Conservation (phyloP, 768 basidiomycete species). For the Leccinum rimulosum region DNA sequence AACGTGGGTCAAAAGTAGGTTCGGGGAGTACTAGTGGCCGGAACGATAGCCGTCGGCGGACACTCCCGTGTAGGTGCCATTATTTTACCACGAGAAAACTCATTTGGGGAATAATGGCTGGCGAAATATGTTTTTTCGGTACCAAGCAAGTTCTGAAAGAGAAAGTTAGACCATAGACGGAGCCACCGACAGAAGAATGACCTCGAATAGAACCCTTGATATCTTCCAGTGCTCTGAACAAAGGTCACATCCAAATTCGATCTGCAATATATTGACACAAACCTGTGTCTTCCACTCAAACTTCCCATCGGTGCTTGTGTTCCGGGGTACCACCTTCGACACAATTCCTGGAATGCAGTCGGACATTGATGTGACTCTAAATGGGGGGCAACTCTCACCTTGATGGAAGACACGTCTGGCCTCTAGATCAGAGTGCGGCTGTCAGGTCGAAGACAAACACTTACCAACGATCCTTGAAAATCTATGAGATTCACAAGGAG, state of each 20-base stretch:
- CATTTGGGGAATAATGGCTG: constrained; percentile 21
- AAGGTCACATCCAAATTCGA: not conserved
- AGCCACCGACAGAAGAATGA: constrained; percentile 20
- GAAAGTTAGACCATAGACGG: constrained; percentile 1
- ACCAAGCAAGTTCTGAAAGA: constrained; percentile 70
- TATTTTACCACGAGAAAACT: not conserved
- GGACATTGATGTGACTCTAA: not conserved
- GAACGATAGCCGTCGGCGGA: not conserved
- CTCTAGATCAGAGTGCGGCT: not conserved
- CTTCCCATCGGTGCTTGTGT: constrained; percentile 18
- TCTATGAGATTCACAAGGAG: not conserved
- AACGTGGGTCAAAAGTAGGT: not conserved
- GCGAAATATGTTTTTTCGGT: constrained; percentile 69
- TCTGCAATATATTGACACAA: constrained; percentile 5
- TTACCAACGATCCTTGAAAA: constrained; percentile 63
- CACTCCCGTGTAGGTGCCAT: not conserved
- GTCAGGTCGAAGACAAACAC: constrained; percentile 23
- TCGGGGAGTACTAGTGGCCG: not conserved
- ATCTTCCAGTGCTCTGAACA: constrained; percentile 73
- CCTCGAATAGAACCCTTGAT: constrained; percentile 76
- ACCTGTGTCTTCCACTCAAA: constrained; percentile 59
- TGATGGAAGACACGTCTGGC: constrained; percentile 80
- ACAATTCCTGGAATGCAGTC: constrained; percentile 53
- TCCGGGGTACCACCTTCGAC: constrained; percentile 67
- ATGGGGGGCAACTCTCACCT: constrained; percentile 39